phyloP scores from a whole-genome alignment of 306 rosid genomes.

The Comarum palustre region DNA sequence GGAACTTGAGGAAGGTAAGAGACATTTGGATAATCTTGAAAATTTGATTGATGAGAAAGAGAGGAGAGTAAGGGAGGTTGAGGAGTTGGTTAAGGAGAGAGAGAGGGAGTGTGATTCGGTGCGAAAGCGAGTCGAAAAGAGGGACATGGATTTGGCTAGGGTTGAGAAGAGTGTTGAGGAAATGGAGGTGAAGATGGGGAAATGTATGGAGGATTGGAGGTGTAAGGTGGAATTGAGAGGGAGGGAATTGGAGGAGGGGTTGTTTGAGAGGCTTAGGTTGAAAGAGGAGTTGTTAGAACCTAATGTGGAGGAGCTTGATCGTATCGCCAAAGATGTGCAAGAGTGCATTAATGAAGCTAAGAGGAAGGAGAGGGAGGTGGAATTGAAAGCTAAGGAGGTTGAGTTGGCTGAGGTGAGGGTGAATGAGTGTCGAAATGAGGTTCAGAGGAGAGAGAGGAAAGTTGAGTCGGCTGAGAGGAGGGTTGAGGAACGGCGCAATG shows the following conservation, averaged over 20 bases:
- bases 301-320: not conserved
- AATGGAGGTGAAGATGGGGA: not conserved
- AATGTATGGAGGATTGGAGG: not conserved
- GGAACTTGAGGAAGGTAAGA: not conserved
- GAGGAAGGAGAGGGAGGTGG: not conserved
- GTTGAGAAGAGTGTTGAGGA: not conserved
- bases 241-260: not conserved
- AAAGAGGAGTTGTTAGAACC: constrained; percentile 3
- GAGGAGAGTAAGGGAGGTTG: too few relatives aligned
- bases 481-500: not conserved
- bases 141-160: not conserved
- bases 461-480: not conserved
- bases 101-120: not conserved
- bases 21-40: not conserved
- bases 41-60: not conserved
- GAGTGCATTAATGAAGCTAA: not conserved
- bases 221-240: constrained; percentile 4
- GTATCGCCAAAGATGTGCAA: not conserved
- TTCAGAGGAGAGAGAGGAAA: not conserved
- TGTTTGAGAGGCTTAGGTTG: not conserved
- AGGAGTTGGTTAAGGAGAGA: not conserved
- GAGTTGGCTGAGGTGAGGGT: not conserved
- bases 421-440: not conserved
- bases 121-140: not conserved
- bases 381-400: not conserved